Conservation (phyloP, 768 basidiomycete genomes). For the Crucibulum laeve region DNA sequence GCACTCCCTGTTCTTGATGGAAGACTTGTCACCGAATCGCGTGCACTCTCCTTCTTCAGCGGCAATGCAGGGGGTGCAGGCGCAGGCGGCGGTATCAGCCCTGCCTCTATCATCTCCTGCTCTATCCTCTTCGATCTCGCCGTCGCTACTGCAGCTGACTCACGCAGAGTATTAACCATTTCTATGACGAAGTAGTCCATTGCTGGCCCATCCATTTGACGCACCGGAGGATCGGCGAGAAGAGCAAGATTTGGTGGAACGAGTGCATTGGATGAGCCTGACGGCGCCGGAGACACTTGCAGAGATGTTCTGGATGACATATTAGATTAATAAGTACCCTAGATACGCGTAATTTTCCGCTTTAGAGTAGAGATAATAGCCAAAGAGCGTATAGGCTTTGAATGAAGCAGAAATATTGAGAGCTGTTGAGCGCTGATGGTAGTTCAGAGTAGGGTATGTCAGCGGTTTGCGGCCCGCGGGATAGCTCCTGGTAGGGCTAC, state of each 20-base stretch:
- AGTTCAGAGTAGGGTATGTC: no score
- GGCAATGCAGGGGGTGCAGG: constrained; percentile 33
- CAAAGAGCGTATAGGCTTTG: no score
- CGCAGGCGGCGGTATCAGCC: constrained; percentile 55
- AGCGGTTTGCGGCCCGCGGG: no score
- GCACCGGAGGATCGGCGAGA: constrained; percentile 60
- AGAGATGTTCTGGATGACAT: no score
- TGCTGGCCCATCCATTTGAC: constrained; percentile 59
- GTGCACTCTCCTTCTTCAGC: constrained; percentile 37
- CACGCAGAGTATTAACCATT: constrained; percentile 67
- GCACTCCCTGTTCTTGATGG: constrained; percentile 25
- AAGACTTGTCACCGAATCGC: constrained; percentile 41
- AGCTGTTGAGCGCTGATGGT: no score
- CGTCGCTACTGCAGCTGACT: constrained; percentile 70
- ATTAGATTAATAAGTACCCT: no score
- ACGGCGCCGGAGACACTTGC: no score
- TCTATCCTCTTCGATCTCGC: constrained; percentile 66
- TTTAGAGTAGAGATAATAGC: no score
- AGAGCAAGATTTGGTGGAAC: constrained; percentile 31
- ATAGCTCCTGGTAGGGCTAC: no score
- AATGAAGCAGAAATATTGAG: no score
- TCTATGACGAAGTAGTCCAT: constrained; percentile 90
- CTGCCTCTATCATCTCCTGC: constrained; percentile 75
- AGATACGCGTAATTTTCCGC: no score
- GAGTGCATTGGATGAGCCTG: neutral